A percentile compares a stretch with the other conserved stretches of the same genome.
Evolutionary conservation across 192 early-diverging fungal species (phyloP).

Genomic region (Dissophora ornata): DNA sequence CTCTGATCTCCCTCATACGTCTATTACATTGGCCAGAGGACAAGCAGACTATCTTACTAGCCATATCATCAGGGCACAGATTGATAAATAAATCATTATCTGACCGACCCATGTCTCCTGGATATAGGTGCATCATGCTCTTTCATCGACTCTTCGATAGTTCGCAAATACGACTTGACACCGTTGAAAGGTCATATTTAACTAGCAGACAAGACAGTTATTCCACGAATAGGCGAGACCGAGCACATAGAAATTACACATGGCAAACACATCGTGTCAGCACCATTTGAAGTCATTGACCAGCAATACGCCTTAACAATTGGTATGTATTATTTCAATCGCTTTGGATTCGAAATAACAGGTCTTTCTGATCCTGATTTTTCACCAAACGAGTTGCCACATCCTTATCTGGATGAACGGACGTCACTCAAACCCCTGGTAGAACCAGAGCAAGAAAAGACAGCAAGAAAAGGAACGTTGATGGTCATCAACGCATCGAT

Average conservation of each 20-base stretch:
- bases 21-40: too few relatives aligned
- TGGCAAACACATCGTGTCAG: conserved; percentile 6
- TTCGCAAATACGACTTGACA: neutral
- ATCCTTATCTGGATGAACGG: neutral
- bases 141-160: conserved; percentile 5
- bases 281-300: conserved; percentile 12
- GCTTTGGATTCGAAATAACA: conserved; percentile 8
- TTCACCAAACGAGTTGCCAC: neutral
- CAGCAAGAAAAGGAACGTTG: too few relatives aligned
- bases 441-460: neutral
- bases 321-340: conserved; percentile 14
- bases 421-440: conserved; percentile 3
- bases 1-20: too few relatives aligned
- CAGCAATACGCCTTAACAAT: conserved; percentile 9
- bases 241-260: conserved; percentile 11
- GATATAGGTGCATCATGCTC: conserved; percentile 13
- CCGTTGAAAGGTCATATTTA: conserved; percentile 4
- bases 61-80: too few relatives aligned
- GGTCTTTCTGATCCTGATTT: conserved; percentile 6
- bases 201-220: conserved; percentile 1
- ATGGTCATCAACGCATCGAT: neutral
- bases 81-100: too few relatives aligned
- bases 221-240: conserved; percentile 11
- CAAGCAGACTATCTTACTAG: too few relatives aligned
- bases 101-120: too few relatives aligned